A percentile compares a stretch with the other conserved stretches of the same genome.
phyloP scores from a whole-genome alignment of 1,284 basidiomycete species.

The Ustilago curta region DNA sequence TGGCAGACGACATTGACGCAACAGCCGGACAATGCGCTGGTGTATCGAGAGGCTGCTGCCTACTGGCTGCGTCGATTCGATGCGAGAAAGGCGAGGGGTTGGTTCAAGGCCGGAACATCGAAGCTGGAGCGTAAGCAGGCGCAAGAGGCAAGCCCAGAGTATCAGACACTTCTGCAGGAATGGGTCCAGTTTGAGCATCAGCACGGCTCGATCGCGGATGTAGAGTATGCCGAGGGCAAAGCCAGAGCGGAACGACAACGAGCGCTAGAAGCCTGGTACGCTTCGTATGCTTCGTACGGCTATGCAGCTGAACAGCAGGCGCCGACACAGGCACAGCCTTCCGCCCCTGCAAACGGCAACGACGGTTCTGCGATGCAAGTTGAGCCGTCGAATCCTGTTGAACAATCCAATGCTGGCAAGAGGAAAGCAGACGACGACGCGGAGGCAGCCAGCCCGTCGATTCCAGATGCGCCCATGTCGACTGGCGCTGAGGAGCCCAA shows the following conservation, averaged over 20 bases:
- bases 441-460: constrained; percentile 17
- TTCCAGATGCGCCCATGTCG: constrained; percentile 25
- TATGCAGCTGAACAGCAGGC: constrained; percentile 73
- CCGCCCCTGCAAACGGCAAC: constrained; percentile 6
- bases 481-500: constrained; percentile 32
- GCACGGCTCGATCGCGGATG: constrained; percentile 78
- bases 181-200: constrained; percentile 87
- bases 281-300: constrained; percentile 68
- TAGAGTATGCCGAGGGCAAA: constrained; percentile 75
- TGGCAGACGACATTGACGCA: constrained; percentile 55
- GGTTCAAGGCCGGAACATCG: constrained; percentile 49
- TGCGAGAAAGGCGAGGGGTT: constrained; percentile 49
- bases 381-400: constrained; percentile 11
- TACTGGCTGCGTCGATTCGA: constrained; percentile 55
- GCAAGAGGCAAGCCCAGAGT: constrained; percentile 13
- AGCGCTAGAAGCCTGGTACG: constrained; percentile 71
- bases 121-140: constrained; percentile 31
- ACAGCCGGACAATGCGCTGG: constrained; percentile 50
- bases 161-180: constrained; percentile 83
- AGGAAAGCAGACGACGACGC: constrained; percentile 52
- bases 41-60: constrained; percentile 50
- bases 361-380: constrained; percentile 22
- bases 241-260: constrained; percentile 72
- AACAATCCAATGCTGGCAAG: constrained; percentile 22
- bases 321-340: neutral